Evolutionary conservation across 805 yeast species (phyloP), one percentile per base, ranked within the genome.

Genomic region (Ogataea allantospora): DNA sequence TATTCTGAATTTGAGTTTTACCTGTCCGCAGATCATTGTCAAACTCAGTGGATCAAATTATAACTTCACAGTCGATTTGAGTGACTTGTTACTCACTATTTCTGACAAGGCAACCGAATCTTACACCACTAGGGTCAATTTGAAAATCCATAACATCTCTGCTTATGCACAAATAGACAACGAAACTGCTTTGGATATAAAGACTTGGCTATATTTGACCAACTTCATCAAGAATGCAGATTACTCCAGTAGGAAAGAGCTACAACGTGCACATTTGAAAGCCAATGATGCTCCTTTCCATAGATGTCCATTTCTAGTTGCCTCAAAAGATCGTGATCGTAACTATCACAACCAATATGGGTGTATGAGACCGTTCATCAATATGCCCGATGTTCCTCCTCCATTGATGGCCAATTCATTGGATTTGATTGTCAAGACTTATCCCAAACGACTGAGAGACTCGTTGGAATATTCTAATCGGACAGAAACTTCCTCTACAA

Each of bases 221-320:
- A 72, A 79, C 43, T 81, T 88, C 46, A 63, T 71, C 15, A 79
- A 76, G 41, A 75, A 75, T 38, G 60, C 65, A 9, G 65, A 76
- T 42, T 71, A 71, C 44, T 57, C 55, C 0, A 68, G 70, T 9
- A 72, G 74, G 28, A 60, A 77, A 35, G 51, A 54, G 7, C 52
- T 62, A 13, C 96, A 89, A 55, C 80, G 80, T 35, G 66, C 67
- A 2, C 95, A 85, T 57, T 61, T 89, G 2, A 63, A 75, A 13
- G 47, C 66, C 6, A 84, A 87, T 50, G 99, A 93, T 66, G 83
- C 85, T 0, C 88, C 96, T 0, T 88, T 78, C 45, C 93, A 87
- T 48, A 63, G 99, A 38, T 67, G 79, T 14, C 81, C 93, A 0
- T 89, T 88, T 55, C 58, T 91, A 19, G 57, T 91, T 7, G 71